Evolutionary conservation across 345 rosid species (phyloP).

Genomic region (Lepidium sativum): DNA sequence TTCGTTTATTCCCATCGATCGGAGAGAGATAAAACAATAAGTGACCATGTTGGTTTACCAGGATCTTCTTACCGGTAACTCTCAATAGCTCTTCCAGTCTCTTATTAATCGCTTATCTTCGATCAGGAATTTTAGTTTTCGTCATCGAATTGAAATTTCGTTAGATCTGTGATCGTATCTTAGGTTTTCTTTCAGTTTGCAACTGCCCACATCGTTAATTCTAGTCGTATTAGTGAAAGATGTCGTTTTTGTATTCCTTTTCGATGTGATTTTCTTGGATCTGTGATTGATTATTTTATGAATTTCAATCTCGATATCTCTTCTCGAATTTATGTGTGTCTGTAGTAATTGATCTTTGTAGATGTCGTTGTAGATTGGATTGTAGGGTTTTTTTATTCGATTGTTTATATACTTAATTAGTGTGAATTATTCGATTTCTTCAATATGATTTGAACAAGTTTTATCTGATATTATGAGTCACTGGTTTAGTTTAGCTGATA

Average conservation of each 20-base stretch:
- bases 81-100: neutral
- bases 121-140: neutral
- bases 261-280: neutral
- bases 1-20: constrained; percentile 18
- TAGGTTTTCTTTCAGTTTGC: neutral
- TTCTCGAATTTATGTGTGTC: neutral
- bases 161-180: constrained; percentile 10
- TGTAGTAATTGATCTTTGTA: neutral
- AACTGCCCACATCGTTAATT: neutral
- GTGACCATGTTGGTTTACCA: constrained; percentile 91
- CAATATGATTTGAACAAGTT: neutral
- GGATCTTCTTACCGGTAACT: constrained; percentile 61
- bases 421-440: neutral
- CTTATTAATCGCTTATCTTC: neutral
- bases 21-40: constrained; percentile 28
- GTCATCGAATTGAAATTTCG: neutral
- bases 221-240: neutral
- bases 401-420: neutral
- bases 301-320: neutral
- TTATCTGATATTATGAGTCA: neutral
- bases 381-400: neutral
- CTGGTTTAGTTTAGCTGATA: neutral
- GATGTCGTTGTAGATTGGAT: neutral
- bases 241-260: neutral
- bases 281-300: neutral